These are phyloP conservation scores for Persicaria maculosa DNA, from an alignment of 148 eudicot genomes.

Conservation along the genomic window DNA sequence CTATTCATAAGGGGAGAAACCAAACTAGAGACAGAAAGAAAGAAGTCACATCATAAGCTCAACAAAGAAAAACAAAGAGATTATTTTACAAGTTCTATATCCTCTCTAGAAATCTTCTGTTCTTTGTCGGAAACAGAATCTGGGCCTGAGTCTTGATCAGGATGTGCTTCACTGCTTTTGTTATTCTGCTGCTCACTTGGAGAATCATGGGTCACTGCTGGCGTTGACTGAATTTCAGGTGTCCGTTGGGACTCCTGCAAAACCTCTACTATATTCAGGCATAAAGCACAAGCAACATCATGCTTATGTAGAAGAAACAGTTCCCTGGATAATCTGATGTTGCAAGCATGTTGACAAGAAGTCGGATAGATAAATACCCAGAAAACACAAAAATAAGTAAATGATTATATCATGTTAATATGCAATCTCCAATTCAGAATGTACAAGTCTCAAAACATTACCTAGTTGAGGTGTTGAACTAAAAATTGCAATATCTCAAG, in stretches of 20 bases:
- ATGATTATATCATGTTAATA: no score
- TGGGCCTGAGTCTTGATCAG: conserved; percentile 51
- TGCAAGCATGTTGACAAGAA: no score
- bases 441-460: no score
- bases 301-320: not conserved
- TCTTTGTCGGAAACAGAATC: conserved; percentile 67
- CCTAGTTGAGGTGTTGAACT: no score
- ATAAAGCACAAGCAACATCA: no score
- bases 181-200: conserved; percentile 48
- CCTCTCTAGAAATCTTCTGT: conserved; percentile 83
- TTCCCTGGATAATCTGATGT: not conserved
- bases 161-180: conserved; percentile 35
- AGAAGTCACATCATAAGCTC: not conserved
- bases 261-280: not conserved
- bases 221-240: conserved; percentile 38
- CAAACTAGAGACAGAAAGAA: not conserved
- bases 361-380: no score
- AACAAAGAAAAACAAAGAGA: not conserved
- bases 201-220: conserved; percentile 42
- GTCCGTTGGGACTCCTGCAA: conserved; percentile 40
- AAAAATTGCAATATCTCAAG: not conserved
- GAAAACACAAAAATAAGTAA: no score
- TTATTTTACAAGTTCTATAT: conserved; percentile 77
- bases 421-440: no score
- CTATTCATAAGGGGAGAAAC: not conserved